Conservation (phyloP, 2,329 filamentous ascomycete species). For the Paramyrothecium sp. region DNA sequence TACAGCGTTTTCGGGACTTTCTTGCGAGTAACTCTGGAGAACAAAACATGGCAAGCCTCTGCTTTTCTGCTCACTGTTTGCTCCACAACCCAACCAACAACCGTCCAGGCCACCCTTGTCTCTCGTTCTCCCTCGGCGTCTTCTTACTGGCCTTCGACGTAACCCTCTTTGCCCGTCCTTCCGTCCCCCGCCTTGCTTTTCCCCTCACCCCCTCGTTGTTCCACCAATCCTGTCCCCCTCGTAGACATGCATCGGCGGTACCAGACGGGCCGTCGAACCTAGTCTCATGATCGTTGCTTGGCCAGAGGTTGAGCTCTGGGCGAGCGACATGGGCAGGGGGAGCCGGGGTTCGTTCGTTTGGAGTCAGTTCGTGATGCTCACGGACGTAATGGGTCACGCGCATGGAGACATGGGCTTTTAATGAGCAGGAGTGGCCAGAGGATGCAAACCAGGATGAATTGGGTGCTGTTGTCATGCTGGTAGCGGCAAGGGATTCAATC, state of each 20-base stretch:
- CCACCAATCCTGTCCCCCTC: background rate
- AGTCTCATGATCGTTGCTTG: background rate
- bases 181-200: background rate
- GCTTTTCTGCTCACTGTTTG: too few relatives aligned
- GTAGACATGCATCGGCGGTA: background rate
- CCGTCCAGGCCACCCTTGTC: background rate
- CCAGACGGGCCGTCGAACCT: background rate
- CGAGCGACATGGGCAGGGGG: background rate
- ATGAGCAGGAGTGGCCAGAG: background rate
- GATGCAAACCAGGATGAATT: background rate
- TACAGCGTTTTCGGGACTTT: too few relatives aligned
- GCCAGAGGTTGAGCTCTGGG: background rate
- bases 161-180: background rate
- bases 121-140: too few relatives aligned
- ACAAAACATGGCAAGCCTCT: too few relatives aligned
- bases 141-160: background rate
- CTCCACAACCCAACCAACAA: too few relatives aligned
- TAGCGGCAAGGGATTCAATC: background rate
- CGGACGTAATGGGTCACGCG: background rate
- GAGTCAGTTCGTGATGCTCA: background rate
- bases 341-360: background rate
- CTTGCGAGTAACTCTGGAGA: too few relatives aligned
- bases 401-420: background rate
- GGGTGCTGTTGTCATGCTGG: background rate
- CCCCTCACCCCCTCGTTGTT: background rate